A percentile compares a stretch with the other conserved stretches of the same genome.
phyloP scores from a whole-genome alignment of 139 green algal genomes.

The Trebouxia sp. region DNA sequence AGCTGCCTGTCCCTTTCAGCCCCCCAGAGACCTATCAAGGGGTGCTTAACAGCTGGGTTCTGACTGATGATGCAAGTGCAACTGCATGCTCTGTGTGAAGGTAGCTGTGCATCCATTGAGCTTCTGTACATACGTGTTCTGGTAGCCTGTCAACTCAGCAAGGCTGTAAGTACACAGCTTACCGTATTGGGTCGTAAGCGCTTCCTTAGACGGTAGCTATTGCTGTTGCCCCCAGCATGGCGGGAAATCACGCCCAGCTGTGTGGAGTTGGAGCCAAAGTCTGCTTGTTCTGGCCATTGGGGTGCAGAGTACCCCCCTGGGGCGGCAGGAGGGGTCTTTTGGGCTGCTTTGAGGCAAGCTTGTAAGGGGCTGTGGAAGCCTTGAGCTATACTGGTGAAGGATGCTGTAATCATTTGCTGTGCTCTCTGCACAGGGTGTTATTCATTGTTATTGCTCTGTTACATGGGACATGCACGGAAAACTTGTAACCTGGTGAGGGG shows the following conservation, averaged over 20 bases:
- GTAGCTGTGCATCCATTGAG: too few species aligned
- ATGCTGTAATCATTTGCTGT: conserved; percentile 59
- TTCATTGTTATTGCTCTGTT: too few species aligned
- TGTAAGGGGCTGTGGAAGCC: conserved; percentile 51
- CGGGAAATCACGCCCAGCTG: neutral
- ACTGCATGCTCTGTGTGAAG: too few species aligned
- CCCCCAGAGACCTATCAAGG: too few species aligned
- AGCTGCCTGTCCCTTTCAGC: too few species aligned
- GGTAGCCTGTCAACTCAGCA: too few species aligned
- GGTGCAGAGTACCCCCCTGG: conserved; percentile 9
- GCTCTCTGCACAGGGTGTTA: conserved; percentile 37
- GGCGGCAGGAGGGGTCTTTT: neutral
- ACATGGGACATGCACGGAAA: too few species aligned
- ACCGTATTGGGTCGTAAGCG: neutral
- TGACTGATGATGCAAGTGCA: too few species aligned
- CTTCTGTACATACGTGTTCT: too few species aligned
- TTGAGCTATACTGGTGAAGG: conserved; percentile 43
- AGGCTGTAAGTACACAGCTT: neutral
- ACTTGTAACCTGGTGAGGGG: too few species aligned
- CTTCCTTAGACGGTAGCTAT: neutral
- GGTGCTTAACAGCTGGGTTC: too few species aligned
- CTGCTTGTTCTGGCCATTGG: neutral
- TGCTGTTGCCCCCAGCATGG: neutral
- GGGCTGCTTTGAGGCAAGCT: conserved; percentile 42
- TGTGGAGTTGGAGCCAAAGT: neutral